Evolutionary conservation across 768 basidiomycete genomes (phyloP).

Genomic region (Nidularia pulvinata): DNA sequence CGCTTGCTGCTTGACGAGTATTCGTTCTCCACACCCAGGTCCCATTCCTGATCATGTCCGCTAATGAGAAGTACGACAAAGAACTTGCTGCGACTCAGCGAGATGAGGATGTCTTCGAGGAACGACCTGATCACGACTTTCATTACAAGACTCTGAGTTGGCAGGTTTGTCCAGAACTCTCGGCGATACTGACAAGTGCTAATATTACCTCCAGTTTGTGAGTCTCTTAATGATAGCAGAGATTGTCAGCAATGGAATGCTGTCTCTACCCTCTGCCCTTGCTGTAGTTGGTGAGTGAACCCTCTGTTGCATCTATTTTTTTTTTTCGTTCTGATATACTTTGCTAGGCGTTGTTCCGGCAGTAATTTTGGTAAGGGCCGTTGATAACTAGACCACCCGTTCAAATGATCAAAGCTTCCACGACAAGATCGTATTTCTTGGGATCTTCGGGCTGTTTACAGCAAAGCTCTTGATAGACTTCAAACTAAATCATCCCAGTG

Average conservation of each 20-base stretch:
- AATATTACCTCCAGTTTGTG: conserved; percentile 32
- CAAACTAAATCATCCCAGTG: conserved; percentile 53
- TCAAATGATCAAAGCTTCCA: neutral
- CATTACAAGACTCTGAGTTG: conserved; percentile 54
- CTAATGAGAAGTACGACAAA: too few relatives aligned
- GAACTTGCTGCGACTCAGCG: neutral
- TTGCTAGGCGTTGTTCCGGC: conserved; percentile 47
- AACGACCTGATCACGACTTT: conserved; percentile 41
- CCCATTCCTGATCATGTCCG: too few relatives aligned
- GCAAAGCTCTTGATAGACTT: conserved; percentile 56
- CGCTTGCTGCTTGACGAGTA: too few relatives aligned
- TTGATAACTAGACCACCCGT: neutral
- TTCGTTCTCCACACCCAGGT: too few relatives aligned
- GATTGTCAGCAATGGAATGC: conserved; percentile 56
- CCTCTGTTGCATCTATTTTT: too few relatives aligned
- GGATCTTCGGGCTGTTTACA: conserved; percentile 47
- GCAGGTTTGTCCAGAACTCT: conserved; percentile 29
- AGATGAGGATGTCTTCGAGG: conserved; percentile 39
- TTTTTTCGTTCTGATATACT: neutral
- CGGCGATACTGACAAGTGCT: neutral
- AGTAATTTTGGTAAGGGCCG: conserved; percentile 28
- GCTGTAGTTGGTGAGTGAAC: conserved; percentile 50
- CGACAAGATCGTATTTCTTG: conserved; percentile 43
- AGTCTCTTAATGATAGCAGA: conserved; percentile 55
- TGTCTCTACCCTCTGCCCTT: conserved; percentile 49